Evolutionary conservation across 371 early-diverging fungal genomes (phyloP), one percentile per base, ranked within the genome.

Genomic region (Zopfochytrium polystomum): DNA sequence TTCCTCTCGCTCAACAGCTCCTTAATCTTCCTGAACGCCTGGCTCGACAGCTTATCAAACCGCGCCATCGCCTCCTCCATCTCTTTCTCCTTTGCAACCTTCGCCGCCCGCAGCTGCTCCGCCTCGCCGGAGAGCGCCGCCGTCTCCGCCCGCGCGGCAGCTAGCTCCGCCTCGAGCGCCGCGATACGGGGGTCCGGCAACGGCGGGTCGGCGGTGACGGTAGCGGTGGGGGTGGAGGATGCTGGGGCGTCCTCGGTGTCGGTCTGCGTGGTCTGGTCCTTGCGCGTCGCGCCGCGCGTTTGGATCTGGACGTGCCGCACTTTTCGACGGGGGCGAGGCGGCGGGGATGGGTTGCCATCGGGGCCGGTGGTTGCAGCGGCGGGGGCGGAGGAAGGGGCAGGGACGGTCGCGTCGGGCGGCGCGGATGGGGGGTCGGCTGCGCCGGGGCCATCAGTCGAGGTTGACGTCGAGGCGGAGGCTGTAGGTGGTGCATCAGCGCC

Each of bases 291-390:
- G 20, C 66, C 66, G 25, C 74, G 66, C 13, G 78, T 75, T 62
- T 77, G 78, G 52, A 75, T 73, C 47, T 75, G 78, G 27, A 77
- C 78, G 60, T 77, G 78, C 18, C 78, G 72, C 52, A 75, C 72
- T 34, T 76, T 76, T 43, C 66, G 64, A 29, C 68, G 63, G 1
- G 48, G 48, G 0, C 48, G 61, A n/a, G n/a, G n/a, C n/a, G n/a
- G n/a, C n/a, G n/a, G n/a, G n/a, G n/a, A n/a, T n/a, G n/a, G n/a
- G 53, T 47, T 35, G 50, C 50, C 42, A 11, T 29, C 3, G 4
- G 48, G n/a, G 11, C 38, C 25, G 3, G 38, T 7, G 27, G 13
- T 20, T 23, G 44, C 1, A 31, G 9, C 47, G 23, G 35, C 33
- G 29, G 50, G 29, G 23, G 68, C 27, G 30, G 33, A 1, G 26